Evolutionary conservation across 257 asterid genomes (phyloP), one percentile per base, ranked within the genome.

Genomic region (Nicotiana obtusifolia): DNA sequence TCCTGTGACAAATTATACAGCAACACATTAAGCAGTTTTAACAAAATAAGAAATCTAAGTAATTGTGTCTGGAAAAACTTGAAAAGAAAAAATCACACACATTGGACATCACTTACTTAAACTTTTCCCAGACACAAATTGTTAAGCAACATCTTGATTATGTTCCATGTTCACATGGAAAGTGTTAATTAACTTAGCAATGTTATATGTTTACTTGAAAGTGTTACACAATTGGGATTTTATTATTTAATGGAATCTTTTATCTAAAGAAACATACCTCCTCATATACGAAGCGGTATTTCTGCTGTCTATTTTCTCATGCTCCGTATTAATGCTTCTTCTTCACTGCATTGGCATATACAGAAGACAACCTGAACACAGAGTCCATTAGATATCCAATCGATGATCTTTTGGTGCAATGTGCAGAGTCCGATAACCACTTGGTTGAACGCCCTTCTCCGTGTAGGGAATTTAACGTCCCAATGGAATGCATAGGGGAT

Each of bases 401-500:
- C 82, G 98, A 95, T 26, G 99, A 95, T 87, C 89, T 93, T 84
- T 82, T 91, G 86, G 90, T 95, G 84, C 88, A 90, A 83, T 93
- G 91, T 82, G 65, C 90, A 2, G 92, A 87, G 85, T 93, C 90
- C 83, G 97, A 91, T 84, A 89, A 78, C 16, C 87, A 87, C 82
- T 86, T 93, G 88, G 80, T 76, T 35, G 91, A 89, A 80, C 91
- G 93, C 79, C 95, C 98, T 83, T 79, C 86, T 60, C 96, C 89
- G 7, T 91, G 91, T 87, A 84, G 85, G 84, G 97, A 95, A 78
- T 93, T 93, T 82, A 85, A 59, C 81, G 88, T 91, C 82, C 95
- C 98, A 56, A 91, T 92, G 94, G 88, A 87, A 80, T 95, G 94
- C 87, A 94, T 92, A 53, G 98, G 97, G 86, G 92, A 91, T 87